Evolutionary conservation across 345 rosid genomes (phyloP), one percentile per base, ranked within the genome.

Genomic region (Heritiera fomes): DNA sequence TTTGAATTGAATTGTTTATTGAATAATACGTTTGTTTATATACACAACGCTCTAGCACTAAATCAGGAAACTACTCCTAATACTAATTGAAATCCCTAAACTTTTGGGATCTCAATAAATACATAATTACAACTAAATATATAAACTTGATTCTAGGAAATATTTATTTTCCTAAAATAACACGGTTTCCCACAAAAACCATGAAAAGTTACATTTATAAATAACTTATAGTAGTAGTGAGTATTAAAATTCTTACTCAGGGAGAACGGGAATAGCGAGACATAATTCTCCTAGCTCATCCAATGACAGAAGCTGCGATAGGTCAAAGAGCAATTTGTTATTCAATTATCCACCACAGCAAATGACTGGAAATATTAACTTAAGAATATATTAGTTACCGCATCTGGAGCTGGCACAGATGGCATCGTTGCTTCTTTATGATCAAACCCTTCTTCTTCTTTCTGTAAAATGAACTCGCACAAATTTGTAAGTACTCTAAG

Each of bases 261-360:
- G 97, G 73, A 96, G 88, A 66, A 83, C 87, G 80, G 97, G 98
- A 84, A 94, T 97, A 79, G 89, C 91, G 69, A 91, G 86, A 77
- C 95, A 97, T 77, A 84, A 89, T 61, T 92, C 95, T 5, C 93
- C 95, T 76, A 92, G 79, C 82, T 91, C 93, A 83, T 96, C 99
- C 86, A 94, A 59, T 52, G 97, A 87, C 58, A 88, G 83, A 84
- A 96, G 98, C 99, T 96, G 92, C 85, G 87, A 84, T 23, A 78
- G 74, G 80, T 60, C 45, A 81, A 69, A 65, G 71, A 67, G 78
- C 62, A 82, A 77, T 12, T 17, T 71, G 13, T 71, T 50, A 71
- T 71, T 20, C 73, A 70, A 70, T 52, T 50, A 52, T 52, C 10
- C 60, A 47, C 32, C 53, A 14, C 66, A 66, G 81, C 77, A 75